A percentile compares a stretch with the other conserved stretches of the same genome.
Conservation (phyloP, 345 rosid genomes). For the Orychophragmus violaceus region DNA sequence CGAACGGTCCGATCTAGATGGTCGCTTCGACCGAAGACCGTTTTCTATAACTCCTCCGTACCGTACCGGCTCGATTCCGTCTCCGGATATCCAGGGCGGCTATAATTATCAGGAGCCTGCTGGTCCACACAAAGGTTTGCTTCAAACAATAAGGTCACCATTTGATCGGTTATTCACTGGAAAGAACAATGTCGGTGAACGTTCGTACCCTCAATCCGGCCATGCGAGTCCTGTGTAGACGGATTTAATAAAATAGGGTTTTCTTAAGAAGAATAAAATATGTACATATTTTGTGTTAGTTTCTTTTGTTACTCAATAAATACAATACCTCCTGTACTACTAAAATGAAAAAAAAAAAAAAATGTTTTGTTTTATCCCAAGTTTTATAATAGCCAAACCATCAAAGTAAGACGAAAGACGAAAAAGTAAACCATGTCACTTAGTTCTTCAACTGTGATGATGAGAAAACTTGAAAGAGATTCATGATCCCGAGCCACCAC, state of each 20-base stretch:
- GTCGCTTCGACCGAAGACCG: slow-evolving; percentile 33
- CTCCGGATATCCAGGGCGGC: slow-evolving; percentile 10
- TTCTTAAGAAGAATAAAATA: neutral
- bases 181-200: slow-evolving; percentile 37
- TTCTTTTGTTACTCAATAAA: neutral
- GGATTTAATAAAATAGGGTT: neutral
- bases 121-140: slow-evolving; percentile 31
- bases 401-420: neutral
- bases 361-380: neutral
- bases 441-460: neutral
- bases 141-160: slow-evolving; percentile 34
- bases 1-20: slow-evolving; percentile 44
- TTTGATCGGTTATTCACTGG: slow-evolving; percentile 30
- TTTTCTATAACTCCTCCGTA: slow-evolving; percentile 39
- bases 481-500: slow-evolving; percentile 65
- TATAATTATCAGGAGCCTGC: slow-evolving; percentile 26
- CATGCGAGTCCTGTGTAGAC: slow-evolving; percentile 25
- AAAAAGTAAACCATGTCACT: slow-evolving; percentile 3
- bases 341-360: slow-evolving; percentile 3
- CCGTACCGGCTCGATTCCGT: slow-evolving; percentile 30
- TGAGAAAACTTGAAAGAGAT: neutral
- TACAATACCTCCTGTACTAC: neutral
- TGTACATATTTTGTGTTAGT: slow-evolving; percentile 1
- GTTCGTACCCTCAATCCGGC: too few species aligned
- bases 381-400: neutral